Evolutionary conservation across 1,284 basidiomycete genomes (phyloP).

Genomic region (Marasmius fiardii): DNA sequence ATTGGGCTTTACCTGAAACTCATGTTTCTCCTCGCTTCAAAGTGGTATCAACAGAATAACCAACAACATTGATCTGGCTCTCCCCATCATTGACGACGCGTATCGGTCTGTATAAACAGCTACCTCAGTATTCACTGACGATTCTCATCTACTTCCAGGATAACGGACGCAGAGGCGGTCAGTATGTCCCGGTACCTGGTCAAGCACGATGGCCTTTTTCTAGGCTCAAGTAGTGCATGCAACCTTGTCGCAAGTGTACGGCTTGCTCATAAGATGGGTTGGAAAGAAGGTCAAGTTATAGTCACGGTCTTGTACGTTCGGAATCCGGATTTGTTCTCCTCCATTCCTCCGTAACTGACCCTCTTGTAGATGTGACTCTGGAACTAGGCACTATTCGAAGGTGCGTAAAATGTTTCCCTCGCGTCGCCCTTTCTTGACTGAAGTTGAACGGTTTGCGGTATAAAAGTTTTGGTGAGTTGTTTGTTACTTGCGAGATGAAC

Average conservation of each 20-base stretch:
- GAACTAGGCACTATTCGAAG: constrained; percentile 85
- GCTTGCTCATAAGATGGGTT: constrained; percentile 68
- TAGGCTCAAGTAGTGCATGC: constrained; percentile 95
- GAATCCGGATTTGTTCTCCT: constrained; percentile 1
- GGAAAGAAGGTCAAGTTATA: constrained; percentile 61
- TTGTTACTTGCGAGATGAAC: background rate
- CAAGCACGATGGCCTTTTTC: constrained; percentile 86
- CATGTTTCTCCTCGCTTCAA: constrained; percentile 25
- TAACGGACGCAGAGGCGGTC: constrained; percentile 88
- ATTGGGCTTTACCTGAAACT: background rate
- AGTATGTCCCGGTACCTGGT: constrained; percentile 91
- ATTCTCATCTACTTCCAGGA: constrained; percentile 38
- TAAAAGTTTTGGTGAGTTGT: constrained; percentile 40
- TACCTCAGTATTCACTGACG: constrained; percentile 2
- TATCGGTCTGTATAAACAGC: constrained; percentile 53
- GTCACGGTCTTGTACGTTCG: constrained; percentile 80
- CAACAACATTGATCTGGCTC: constrained; percentile 79
- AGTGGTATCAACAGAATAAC: constrained; percentile 91
- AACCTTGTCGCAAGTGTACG: constrained; percentile 90
- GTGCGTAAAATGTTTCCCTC: constrained; percentile 33
- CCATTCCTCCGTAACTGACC: too few relatives aligned
- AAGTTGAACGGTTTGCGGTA: constrained; percentile 1
- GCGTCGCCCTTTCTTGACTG: constrained; percentile 2
- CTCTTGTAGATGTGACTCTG: constrained; percentile 72
- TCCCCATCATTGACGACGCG: constrained; percentile 83